phyloP scores from a whole-genome alignment of 768 basidiomycete genomes.

The Dictyophora rubrovolvata region DNA sequence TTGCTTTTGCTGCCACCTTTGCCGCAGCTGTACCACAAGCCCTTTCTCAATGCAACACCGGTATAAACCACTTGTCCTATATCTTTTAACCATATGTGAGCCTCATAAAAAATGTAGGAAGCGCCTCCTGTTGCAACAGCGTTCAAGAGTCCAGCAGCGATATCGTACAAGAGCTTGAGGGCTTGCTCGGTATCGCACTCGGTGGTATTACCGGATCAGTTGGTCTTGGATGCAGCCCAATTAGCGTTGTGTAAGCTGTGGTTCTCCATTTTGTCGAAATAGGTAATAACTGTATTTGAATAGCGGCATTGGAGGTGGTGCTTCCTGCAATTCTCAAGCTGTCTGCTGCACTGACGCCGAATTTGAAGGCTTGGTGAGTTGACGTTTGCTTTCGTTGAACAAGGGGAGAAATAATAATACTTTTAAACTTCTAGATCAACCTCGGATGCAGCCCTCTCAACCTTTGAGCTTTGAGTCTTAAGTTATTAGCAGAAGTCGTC shows the following conservation, averaged over 20 bases:
- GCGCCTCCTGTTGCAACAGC: neutral
- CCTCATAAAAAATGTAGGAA: neutral
- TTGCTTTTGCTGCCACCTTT: neutral
- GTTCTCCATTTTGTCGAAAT: neutral
- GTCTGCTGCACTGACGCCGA: conserved; percentile 12
- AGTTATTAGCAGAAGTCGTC: neutral
- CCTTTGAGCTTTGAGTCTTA: neutral
- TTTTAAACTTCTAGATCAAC: neutral
- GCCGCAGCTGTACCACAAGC: neutral
- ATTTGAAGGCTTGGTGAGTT: neutral
- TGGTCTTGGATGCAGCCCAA: neutral
- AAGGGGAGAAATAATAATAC: neutral
- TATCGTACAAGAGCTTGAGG: neutral
- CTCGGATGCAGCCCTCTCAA: neutral
- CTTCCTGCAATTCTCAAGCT: conserved; percentile 6
- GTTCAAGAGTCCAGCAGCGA: neutral
- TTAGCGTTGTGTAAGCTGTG: neutral
- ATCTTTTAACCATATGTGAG: neutral
- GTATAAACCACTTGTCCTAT: neutral
- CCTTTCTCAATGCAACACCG: neutral
- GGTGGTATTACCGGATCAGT: neutral
- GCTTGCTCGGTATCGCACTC: neutral
- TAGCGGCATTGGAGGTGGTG: conserved; percentile 12
- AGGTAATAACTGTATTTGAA: neutral
- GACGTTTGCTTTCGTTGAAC: neutral